Evolutionary conservation across 2,329 filamentous ascomycete species (phyloP), one percentile per base, ranked within the genome.

Genomic region (Pseudopyricularia javanii): DNA sequence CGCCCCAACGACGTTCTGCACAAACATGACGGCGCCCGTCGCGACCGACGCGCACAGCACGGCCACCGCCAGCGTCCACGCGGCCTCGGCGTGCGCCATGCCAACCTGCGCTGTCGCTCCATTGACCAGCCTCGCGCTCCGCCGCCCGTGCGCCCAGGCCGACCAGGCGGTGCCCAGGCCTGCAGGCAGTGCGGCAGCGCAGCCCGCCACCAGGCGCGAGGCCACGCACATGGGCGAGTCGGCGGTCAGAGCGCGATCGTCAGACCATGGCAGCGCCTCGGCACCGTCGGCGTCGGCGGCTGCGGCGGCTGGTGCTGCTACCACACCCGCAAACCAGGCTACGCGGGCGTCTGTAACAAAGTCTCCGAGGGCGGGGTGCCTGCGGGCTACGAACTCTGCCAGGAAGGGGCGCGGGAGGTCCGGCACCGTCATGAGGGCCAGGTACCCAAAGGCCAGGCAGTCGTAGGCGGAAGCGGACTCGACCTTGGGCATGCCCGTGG

Each of bases 371-470:
- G 22, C 54, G 9, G 40, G 51, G 45, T 55, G 37, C 52, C 56
- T 54, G 14, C 52, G 37, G 7, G 12, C 50, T 14, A 60, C 47
- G 4, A 61, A 43, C 48, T 66, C 63, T 35, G 59, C 53, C 58
- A 69, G 54, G 61, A 66, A 69, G 43, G 62, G 62, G 40, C 66
- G 58, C 43, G 66, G 66, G 52, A 68, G 60, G 15, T 64, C 62
- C 7, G 66, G 65, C 49, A 52, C 55, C 20, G 85, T 71, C 72
- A 93, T 86, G 50, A 96, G 69, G 2, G 81, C 76, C 34, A 97
- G 71, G 64, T 94, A 95, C 11, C 84, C 93, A 60, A 88, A 80
- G 0, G 82, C 83, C 48, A 96, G 66, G 63, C 88, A 95, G 66
- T 96, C 91, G 24, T 94, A 68, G 53, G 77, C 80, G 2, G 80